Conservation (phyloP, 2,329 filamentous ascomycete genomes). For the Colletotrichum filicis region DNA sequence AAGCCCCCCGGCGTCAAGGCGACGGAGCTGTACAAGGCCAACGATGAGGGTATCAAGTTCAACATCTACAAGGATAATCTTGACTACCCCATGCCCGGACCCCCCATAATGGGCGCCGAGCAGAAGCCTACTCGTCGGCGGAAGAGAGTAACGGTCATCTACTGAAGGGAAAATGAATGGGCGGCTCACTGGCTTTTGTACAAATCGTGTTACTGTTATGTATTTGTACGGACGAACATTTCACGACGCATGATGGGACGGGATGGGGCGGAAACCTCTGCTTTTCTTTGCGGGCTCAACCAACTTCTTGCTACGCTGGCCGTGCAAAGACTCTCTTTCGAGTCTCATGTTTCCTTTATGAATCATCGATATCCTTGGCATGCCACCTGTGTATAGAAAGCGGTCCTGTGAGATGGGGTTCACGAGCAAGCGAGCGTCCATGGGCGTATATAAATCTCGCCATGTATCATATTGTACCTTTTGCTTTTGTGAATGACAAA, state of each 20-base stretch:
- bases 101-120: conserved; percentile 22
- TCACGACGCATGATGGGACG: conserved; percentile 1
- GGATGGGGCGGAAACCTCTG: background rate
- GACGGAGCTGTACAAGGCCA: conserved; percentile 48
- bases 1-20: conserved; percentile 44
- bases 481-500: background rate
- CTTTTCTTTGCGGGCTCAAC: background rate
- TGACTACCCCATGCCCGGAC: conserved; percentile 46
- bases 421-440: background rate
- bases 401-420: background rate
- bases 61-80: conserved; percentile 46
- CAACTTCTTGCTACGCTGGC: conserved; percentile 7
- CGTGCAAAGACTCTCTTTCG: conserved; percentile 1
- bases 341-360: background rate
- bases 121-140: background rate
- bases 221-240: conserved; percentile 14
- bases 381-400: background rate
- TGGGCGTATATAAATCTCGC: background rate
- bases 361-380: background rate
- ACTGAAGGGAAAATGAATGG: background rate
- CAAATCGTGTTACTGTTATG: background rate
- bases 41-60: conserved; percentile 49
- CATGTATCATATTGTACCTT: background rate
- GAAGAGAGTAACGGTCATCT: conserved; percentile 18
- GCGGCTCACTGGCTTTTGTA: background rate